These are phyloP conservation scores for Porodaedalea pini DNA, from an alignment of 1,284 basidiomycete genomes.

Conservation along the genomic window DNA sequence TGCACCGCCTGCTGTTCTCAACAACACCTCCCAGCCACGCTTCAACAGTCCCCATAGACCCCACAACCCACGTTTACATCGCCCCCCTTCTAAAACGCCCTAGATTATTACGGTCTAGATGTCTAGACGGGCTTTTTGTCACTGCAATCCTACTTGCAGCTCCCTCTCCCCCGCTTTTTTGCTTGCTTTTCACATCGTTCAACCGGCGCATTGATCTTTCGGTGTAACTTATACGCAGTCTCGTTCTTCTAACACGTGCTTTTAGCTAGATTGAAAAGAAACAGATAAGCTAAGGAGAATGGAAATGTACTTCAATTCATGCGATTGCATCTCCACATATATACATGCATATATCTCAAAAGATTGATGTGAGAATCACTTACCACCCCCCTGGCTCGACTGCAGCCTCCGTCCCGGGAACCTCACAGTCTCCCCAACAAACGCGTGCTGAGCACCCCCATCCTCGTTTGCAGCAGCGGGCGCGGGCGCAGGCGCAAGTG, in stretches of 20 bases:
- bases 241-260: not conserved
- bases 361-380: not conserved
- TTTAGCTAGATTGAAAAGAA: not conserved
- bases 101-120: not conserved
- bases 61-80: not conserved
- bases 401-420: conserved; percentile 19
- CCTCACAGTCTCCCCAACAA: conserved; percentile 24
- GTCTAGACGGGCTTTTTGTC: not conserved
- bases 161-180: not conserved
- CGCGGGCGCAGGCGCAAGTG: conserved; percentile 37
- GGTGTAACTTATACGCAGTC: conserved; percentile 17
- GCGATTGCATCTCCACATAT: too few relatives aligned
- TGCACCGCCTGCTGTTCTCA: conserved; percentile 28
- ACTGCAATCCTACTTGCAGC: conserved; percentile 3
- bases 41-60: conserved; percentile 20
- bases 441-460: conserved; percentile 9
- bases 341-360: not conserved
- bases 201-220: conserved; percentile 7
- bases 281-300: too few relatives aligned
- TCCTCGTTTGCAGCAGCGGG: conserved; percentile 19
- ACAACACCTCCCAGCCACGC: conserved; percentile 29
- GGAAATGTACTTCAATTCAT: too few relatives aligned
- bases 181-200: conserved; percentile 1
- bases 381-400: conserved; percentile 1
- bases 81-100: too few relatives aligned